A percentile compares a stretch with the other conserved stretches of the same genome.
Conservation (phyloP, 805 yeast species). For the Ogataea henricii region DNA sequence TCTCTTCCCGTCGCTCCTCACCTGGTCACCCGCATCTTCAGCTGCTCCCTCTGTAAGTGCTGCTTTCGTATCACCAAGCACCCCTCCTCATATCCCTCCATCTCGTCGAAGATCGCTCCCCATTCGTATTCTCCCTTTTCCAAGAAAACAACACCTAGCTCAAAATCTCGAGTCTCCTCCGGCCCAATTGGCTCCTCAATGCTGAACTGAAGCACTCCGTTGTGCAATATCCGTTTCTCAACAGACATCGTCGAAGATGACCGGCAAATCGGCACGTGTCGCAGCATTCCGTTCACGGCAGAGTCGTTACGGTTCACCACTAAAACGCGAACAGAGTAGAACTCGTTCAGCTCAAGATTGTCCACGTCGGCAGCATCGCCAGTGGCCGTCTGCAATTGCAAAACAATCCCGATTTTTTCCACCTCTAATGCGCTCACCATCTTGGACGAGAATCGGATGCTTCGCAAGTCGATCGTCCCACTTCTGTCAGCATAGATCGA, state of each 20-base stretch:
- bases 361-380: conserved; percentile 27
- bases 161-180: conserved; percentile 42
- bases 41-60: conserved; percentile 41
- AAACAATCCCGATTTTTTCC: conserved; percentile 47
- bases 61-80: conserved; percentile 31
- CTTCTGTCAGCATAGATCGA: conserved; percentile 36
- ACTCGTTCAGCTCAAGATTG: conserved; percentile 45
- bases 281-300: conserved; percentile 53
- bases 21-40: conserved; percentile 29
- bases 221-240: conserved; percentile 63
- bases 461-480: conserved; percentile 69
- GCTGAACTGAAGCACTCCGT: conserved; percentile 70
- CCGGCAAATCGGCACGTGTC: conserved; percentile 55
- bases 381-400: conserved; percentile 30
- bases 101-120: conserved; percentile 62
- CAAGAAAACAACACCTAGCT: conserved; percentile 62
- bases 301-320: conserved; percentile 49
- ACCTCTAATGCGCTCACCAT: conserved; percentile 59
- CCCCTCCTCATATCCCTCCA: conserved; percentile 30
- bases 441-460: conserved; percentile 58
- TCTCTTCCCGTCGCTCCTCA: background rate
- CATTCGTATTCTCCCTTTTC: conserved; percentile 84
- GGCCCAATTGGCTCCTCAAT: conserved; percentile 45
- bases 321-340: conserved; percentile 51
- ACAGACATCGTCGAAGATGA: conserved; percentile 31